phyloP scores from a whole-genome alignment of 2,329 filamentous ascomycete species.

The Paracoccidioides lutzii region DNA sequence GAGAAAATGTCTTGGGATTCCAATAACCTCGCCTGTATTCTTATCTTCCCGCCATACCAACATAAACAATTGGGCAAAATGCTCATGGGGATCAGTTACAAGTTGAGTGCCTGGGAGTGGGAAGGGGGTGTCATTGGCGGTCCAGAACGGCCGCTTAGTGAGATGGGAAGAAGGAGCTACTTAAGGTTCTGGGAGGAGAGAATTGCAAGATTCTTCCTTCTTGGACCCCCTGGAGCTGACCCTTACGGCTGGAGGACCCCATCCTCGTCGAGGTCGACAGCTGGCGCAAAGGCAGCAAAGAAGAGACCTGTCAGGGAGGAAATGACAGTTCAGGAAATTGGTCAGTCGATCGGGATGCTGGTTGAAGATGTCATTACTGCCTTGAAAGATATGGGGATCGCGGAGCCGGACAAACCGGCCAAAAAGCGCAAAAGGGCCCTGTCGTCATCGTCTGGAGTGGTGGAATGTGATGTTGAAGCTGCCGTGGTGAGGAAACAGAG shows the following conservation, averaged over 20 bases:
- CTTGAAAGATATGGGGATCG: constrained; percentile 65
- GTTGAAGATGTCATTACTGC: constrained; percentile 70
- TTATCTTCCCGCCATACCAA: constrained; percentile 93
- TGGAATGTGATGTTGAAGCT: constrained; percentile 9
- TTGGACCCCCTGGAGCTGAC: constrained; percentile 17
- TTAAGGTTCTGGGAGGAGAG: constrained; percentile 75
- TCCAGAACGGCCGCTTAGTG: constrained; percentile 84
- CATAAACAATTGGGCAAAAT: constrained; percentile 75
- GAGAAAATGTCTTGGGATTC: constrained; percentile 99
- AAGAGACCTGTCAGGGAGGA: constrained; percentile 33
- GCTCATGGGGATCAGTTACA: constrained; percentile 87
- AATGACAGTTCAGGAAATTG: constrained; percentile 58
- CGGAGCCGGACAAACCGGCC: constrained; percentile 38
- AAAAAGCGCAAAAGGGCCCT: constrained; percentile 40
- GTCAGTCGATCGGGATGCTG: constrained; percentile 67
- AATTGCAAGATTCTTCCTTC: constrained; percentile 55
- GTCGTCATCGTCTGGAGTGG: neutral
- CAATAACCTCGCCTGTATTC: constrained; percentile 92
- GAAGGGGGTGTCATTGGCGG: constrained; percentile 61
- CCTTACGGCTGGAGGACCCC: constrained; percentile 14
- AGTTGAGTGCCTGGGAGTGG: constrained; percentile 66
- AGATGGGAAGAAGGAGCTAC: constrained; percentile 73
- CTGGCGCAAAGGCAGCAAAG: constrained; percentile 25
- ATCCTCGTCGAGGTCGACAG: neutral
- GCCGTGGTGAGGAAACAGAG: constrained; percentile 43